Conservation (phyloP, 2,329 filamentous ascomycete genomes). For the Cercospora janseana region DNA sequence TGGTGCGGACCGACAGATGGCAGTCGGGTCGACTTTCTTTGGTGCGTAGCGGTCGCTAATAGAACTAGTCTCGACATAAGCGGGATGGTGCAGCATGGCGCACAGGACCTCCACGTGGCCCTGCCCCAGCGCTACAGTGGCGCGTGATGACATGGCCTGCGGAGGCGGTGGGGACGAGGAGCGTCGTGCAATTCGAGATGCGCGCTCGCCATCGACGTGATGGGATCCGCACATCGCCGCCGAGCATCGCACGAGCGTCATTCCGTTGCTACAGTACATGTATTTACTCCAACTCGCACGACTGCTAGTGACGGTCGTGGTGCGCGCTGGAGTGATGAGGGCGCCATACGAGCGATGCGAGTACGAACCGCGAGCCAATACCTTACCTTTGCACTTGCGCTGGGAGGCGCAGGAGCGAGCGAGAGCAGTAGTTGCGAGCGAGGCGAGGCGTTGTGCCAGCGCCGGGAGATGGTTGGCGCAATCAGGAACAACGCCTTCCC, state of each 20-base stretch:
- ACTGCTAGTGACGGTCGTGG: no score
- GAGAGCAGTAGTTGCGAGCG: no score
- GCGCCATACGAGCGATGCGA: no score
- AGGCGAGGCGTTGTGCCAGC: no score
- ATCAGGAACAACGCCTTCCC: background rate
- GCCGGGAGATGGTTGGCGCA: background rate
- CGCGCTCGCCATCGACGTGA: background rate
- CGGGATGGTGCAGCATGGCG: constrained; percentile 6
- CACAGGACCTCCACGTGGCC: constrained; percentile 10
- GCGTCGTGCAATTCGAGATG: background rate
- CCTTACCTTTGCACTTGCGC: no score
- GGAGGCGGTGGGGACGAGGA: constrained; percentile 3
- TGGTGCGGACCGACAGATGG: background rate
- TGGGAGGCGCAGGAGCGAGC: no score
- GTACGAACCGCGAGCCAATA: no score
- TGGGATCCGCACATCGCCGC: background rate
- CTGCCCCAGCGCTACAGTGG: background rate
- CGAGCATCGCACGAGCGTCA: no score
- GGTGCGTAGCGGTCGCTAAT: background rate
- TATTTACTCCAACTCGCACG: no score
- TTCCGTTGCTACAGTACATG: no score
- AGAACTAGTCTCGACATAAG: constrained; percentile 1
- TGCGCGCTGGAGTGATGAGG: no score
- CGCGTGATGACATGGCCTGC: constrained; percentile 3
- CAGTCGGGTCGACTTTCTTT: background rate